A percentile compares a stretch with the other conserved stretches of the same genome.
These are phyloP conservation scores for Lentinus tigrinus DNA, from an alignment of 768 basidiomycete species.

Conservation along the genomic window DNA sequence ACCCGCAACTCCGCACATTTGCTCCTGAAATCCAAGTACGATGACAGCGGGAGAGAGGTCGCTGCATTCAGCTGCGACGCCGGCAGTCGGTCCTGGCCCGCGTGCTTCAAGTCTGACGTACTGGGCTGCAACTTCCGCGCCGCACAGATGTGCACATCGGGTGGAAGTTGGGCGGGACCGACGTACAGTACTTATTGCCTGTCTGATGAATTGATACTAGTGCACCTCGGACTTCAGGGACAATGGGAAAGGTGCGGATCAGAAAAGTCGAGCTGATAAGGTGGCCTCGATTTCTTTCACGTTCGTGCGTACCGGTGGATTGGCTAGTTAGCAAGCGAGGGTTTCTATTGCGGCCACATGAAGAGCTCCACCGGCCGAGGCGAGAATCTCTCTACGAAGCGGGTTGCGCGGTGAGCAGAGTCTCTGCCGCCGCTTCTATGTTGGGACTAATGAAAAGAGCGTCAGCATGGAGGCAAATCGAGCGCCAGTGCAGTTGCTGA, in stretches of 20 bases:
- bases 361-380: slow-evolving; percentile 6
- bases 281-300: neutral
- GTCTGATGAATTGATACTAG: too few species aligned
- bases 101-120: too few species aligned
- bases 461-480: neutral
- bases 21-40: too few species aligned
- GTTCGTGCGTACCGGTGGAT: neutral
- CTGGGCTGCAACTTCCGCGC: too few species aligned
- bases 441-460: slow-evolving; percentile 50
- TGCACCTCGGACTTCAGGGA: too few species aligned
- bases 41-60: too few species aligned
- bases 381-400: slow-evolving; percentile 19
- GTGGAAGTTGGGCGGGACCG: too few species aligned
- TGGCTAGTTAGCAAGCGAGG: neutral
- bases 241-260: neutral
- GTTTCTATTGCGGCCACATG: slow-evolving; percentile 3
- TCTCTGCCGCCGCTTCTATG: slow-evolving; percentile 81
- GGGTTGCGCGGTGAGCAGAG: slow-evolving; percentile 55
- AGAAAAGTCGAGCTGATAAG: neutral
- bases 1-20: too few species aligned
- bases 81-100: too few species aligned
- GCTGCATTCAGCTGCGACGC: too few species aligned
- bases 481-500: slow-evolving; percentile 13
- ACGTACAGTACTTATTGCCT: too few species aligned
- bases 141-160: too few species aligned